Conservation (phyloP, 2,329 filamentous ascomycete genomes). For the Monilinia aucupariae region DNA sequence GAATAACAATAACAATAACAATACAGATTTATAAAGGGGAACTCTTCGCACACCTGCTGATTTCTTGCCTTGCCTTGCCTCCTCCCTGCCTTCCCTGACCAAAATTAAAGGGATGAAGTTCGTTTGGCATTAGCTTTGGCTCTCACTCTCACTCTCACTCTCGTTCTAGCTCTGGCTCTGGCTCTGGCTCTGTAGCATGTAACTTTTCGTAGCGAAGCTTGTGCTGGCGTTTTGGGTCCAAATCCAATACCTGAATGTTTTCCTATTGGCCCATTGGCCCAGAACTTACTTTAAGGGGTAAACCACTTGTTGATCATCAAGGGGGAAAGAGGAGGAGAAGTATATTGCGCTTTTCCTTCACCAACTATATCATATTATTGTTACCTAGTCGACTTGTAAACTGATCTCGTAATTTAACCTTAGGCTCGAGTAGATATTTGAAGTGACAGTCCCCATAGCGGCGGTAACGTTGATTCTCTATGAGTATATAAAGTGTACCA, state of each 20-base stretch:
- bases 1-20: too few relatives aligned
- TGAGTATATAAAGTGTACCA: not conserved
- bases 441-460: not conserved
- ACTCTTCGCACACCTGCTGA: not conserved
- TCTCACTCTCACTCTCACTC: too few relatives aligned
- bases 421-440: not conserved
- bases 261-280: conserved; percentile 3
- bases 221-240: not conserved
- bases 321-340: not conserved
- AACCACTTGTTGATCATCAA: conserved; percentile 3
- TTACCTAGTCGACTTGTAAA: not conserved
- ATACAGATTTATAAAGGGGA: conserved; percentile 6
- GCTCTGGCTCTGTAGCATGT: not conserved
- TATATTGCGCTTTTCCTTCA: not conserved
- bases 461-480: not conserved
- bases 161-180: not conserved
- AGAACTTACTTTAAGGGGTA: not conserved
- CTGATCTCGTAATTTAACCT: not conserved
- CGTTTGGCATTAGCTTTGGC: conserved; percentile 12
- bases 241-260: not conserved
- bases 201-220: conserved; percentile 13
- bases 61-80: conserved; percentile 10
- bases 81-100: not conserved
- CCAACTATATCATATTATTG: not conserved
- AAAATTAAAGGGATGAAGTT: conserved; percentile 15